These are phyloP conservation scores for Kwoniella shandongensis DNA, from an alignment of 768 basidiomycete species.

Conservation along the genomic window DNA sequence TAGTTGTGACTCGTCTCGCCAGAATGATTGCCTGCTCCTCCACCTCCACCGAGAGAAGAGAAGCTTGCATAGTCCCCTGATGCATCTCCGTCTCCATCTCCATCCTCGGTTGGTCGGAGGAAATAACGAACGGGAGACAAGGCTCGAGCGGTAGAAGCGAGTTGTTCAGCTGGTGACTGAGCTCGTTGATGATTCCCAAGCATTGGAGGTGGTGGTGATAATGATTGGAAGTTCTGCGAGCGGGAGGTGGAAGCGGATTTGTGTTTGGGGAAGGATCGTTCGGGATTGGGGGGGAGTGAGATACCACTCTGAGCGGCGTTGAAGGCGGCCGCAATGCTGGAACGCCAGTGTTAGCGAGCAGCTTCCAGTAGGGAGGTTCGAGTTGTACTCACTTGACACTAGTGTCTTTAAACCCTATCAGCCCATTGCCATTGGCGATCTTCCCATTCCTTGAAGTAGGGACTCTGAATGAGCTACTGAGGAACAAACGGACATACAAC, in stretches of 20 bases:
- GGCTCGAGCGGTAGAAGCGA: conserved; percentile 37
- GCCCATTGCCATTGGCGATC: conserved; percentile 8
- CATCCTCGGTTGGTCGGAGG: conserved; percentile 29
- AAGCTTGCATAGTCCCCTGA: conserved; percentile 33
- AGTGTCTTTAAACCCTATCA: conserved; percentile 34
- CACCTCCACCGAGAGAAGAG: conserved; percentile 27
- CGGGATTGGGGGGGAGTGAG: conserved; percentile 18
- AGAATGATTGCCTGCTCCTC: background rate
- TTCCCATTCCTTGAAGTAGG: conserved; percentile 22
- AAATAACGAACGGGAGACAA: conserved; percentile 47
- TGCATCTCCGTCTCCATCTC: conserved; percentile 25
- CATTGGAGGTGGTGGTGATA: background rate
- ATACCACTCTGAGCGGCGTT: conserved; percentile 39
- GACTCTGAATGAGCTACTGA: conserved; percentile 26
- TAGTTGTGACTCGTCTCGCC: conserved; percentile 40
- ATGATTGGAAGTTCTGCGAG: background rate
- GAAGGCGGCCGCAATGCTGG: conserved; percentile 43
- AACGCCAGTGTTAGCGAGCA: background rate
- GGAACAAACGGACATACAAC: too few relatives aligned
- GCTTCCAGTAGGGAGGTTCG: background rate
- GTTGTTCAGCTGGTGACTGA: conserved; percentile 36
- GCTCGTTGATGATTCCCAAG: conserved; percentile 20
- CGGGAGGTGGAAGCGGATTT: too few relatives aligned
- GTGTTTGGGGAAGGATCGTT: background rate
- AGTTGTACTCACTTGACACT: conserved; percentile 35